phyloP scores from a whole-genome alignment of 2,329 filamentous ascomycete species.

The Trichoderma sp. region DNA sequence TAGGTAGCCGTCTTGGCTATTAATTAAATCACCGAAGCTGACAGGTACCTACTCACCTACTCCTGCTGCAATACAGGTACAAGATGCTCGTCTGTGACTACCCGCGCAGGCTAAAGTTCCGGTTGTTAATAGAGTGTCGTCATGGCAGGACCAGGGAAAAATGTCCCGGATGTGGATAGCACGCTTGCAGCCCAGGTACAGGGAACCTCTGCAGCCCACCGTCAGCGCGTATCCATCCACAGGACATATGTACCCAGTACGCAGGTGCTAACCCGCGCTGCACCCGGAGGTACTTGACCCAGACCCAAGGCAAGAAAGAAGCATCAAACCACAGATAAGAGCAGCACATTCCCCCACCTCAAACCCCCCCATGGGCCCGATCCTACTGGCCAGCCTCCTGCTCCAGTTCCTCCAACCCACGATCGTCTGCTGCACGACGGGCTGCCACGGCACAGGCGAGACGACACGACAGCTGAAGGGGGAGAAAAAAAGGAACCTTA shows the following conservation, averaged over 20 bases:
- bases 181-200: background rate
- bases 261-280: background rate
- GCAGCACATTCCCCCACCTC: background rate
- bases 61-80: background rate
- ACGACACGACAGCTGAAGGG: slow-evolving; percentile 13
- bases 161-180: background rate
- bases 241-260: background rate
- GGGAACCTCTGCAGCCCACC: background rate
- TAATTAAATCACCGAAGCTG: background rate
- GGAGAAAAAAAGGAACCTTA: background rate
- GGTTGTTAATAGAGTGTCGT: background rate
- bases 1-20: background rate
- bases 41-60: background rate
- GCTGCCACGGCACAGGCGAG: slow-evolving; percentile 12
- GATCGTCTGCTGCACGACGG: slow-evolving; percentile 16
- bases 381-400: slow-evolving; percentile 14
- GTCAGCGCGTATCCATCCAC: background rate
- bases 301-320: background rate
- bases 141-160: background rate
- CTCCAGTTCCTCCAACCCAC: slow-evolving; percentile 2
- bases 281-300: background rate
- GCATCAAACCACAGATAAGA: background rate
- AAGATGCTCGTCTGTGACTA: background rate
- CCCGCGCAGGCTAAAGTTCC: background rate
- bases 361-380: background rate